Conservation (phyloP, 768 basidiomycete species). For the Strobilomyces dryophilus region DNA sequence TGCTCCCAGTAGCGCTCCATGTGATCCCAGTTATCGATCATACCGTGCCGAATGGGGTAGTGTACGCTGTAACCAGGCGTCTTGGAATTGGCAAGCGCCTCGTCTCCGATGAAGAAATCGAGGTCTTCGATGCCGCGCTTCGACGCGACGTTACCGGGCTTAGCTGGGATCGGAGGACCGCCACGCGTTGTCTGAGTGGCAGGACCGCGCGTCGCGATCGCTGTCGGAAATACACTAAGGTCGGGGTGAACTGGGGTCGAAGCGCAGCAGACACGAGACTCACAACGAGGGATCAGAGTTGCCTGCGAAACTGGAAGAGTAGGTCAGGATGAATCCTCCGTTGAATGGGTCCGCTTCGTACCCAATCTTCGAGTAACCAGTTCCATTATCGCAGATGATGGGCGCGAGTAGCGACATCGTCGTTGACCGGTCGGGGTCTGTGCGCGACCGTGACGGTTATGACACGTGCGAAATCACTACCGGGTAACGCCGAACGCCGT, state of each 20-base stretch:
- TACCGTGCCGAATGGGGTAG: slow-evolving; percentile 95
- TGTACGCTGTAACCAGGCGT: slow-evolving; percentile 91
- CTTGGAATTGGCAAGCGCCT: slow-evolving; percentile 93
- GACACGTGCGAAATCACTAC: neutral
- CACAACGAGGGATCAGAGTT: slow-evolving; percentile 99
- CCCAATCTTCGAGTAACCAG: slow-evolving; percentile 97
- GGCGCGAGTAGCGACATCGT: slow-evolving; percentile 85
- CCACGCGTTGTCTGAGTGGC: slow-evolving; percentile 54
- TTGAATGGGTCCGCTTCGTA: slow-evolving; percentile 33
- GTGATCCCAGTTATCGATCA: slow-evolving; percentile 98
- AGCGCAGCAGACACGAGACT: slow-evolving; percentile 30
- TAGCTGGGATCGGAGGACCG: slow-evolving; percentile 75
- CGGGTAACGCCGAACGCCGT: neutral
- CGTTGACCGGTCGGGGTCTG: neutral
- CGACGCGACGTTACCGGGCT: slow-evolving; percentile 89
- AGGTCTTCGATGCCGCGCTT: slow-evolving; percentile 98
- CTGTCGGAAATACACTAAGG: slow-evolving; percentile 90
- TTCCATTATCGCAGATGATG: slow-evolving; percentile 97
- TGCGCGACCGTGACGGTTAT: neutral
- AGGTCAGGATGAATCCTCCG: slow-evolving; percentile 8
- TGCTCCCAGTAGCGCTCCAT: slow-evolving; percentile 99
- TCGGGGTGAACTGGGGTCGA: slow-evolving; percentile 4
- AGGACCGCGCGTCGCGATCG: slow-evolving; percentile 83
- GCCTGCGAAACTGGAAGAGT: slow-evolving; percentile 75
- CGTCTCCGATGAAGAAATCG: slow-evolving; percentile 99